Conservation (phyloP, 2,329 filamentous ascomycete species). For the Trichoderma harzianum region DNA sequence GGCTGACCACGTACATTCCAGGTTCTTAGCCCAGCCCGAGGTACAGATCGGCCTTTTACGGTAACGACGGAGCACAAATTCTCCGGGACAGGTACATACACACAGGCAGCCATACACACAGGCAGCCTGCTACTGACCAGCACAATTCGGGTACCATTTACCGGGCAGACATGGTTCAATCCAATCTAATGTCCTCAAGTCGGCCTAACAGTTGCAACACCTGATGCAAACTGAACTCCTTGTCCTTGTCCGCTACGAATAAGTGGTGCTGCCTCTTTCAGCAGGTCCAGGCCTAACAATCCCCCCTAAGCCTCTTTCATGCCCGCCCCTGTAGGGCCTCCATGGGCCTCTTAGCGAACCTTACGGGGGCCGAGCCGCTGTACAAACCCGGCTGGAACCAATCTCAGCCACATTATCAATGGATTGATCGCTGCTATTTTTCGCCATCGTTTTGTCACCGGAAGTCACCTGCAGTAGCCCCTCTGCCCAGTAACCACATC, state of each 20-base stretch:
- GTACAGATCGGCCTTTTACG: background rate
- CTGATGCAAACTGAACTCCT: background rate
- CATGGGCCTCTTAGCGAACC: constrained; percentile 2
- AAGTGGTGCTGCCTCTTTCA: background rate
- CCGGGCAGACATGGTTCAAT: background rate
- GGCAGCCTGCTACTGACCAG: background rate
- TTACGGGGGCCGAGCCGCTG: constrained; percentile 18
- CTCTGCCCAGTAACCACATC: background rate
- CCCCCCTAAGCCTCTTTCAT: background rate
- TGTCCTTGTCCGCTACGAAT: background rate
- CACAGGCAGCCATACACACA: background rate
- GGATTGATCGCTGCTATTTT: background rate
- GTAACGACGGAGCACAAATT: background rate
- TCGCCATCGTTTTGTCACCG: background rate
- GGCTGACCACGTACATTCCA: background rate
- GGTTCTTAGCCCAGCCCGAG: background rate
- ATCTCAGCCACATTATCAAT: constrained; percentile 5
- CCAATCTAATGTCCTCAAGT: too few relatives aligned
- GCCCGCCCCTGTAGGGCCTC: background rate
- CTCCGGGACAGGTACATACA: background rate
- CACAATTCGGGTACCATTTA: background rate
- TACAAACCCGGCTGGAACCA: background rate
- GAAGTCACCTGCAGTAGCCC: constrained; percentile 2
- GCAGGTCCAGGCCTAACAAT: constrained; percentile 7
- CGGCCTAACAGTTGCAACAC: background rate